Percentiles rank a stretch among this genome's conserved stretches.
Evolutionary conservation across 208 protist species (phyloP).

Genomic region (Leishmania turanica): DNA sequence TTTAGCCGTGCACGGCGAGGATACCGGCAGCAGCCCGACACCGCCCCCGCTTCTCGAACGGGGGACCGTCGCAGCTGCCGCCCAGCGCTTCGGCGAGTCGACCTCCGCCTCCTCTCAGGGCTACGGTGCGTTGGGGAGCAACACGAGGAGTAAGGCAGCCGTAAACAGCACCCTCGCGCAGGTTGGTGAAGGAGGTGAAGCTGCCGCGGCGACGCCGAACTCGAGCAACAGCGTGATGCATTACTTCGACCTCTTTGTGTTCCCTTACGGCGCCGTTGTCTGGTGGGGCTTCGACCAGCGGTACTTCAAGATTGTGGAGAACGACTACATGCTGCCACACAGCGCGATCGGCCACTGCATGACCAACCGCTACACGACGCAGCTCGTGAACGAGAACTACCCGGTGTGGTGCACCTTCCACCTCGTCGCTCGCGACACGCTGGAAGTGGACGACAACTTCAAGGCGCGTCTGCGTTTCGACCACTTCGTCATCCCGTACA

Average conservation of each 20-base stretch:
- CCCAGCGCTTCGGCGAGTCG: neutral
- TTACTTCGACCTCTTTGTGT: constrained; percentile 80
- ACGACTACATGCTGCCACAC: constrained; percentile 78
- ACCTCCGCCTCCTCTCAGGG: neutral
- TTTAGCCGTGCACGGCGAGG: neutral
- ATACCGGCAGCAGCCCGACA: neutral
- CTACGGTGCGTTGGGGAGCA: neutral
- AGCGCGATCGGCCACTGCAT: constrained; percentile 58
- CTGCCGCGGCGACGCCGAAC: constrained; percentile 4
- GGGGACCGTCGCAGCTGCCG: neutral
- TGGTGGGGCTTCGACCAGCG: constrained; percentile 84
- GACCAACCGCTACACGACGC: constrained; percentile 68
- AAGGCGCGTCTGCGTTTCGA: constrained; percentile 63
- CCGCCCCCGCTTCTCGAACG: constrained; percentile 6
- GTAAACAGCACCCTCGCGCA: too few relatives aligned
- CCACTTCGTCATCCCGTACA: constrained; percentile 79
- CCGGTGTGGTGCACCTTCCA: constrained; percentile 85
- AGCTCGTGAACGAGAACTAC: constrained; percentile 77
- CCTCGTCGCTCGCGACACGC: constrained; percentile 48
- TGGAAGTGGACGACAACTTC: constrained; percentile 75
- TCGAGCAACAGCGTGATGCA: constrained; percentile 7
- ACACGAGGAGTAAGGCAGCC: neutral
- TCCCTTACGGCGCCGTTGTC: constrained; percentile 76
- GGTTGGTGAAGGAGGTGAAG: constrained; percentile 19
- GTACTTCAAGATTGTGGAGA: constrained; percentile 83